Base-by-base conservation (phyloP, 1,284 basidiomycete species). In the Flammula alnicola region DNA sequence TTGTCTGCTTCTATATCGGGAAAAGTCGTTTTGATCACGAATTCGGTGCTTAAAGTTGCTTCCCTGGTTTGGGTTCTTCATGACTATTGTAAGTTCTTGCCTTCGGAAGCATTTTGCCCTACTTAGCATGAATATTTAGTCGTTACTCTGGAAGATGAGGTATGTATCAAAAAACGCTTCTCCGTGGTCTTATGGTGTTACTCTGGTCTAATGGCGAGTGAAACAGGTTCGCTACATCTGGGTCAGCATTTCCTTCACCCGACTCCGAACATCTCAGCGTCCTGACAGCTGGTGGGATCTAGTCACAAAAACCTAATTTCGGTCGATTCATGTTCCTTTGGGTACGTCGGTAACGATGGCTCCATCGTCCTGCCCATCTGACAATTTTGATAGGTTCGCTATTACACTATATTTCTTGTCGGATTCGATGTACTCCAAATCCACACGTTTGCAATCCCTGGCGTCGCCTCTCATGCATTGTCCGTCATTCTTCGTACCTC, bases 371-470 rank as follows among this genome's bases (percentile, higher is more conserved):
- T 8, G 30, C n/a, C 42, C 35, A 1, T 23, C 14, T 8, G 20
- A 3, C 20, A 10, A 16, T 11, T 11, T 19, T 25, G n/a, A n/a
- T 43, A 74, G 73, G 70, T 75, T 47, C 66, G 72, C 32, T 75
- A 74, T 47, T 75, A 73, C 56, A 73, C 70, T 5, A 67, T 76
- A 33, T 53, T 64, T n/a, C 62, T 74, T 2, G 49, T 72, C 1
- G 38, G 70, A 0, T 72, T 74, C 51, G 73, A 75, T 41, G 66
- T 70, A 2, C 57, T 70, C 1, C 73, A 75, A 53, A 75, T 74
- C 22, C 73, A 76, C 47, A 49, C 64, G 3, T 76, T 74, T 47
- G 45, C 71, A 1, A 60, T 56, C 12, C 67, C 65, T 5, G 65
- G 66, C 2, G 55, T 72, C 4, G 60, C 65, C 2, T 61, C 57